Percentiles rank a stretch among this genome's conserved stretches.
phyloP scores from a whole-genome alignment of 2,329 filamentous ascomycete genomes.

The Aspergillus unguis region DNA sequence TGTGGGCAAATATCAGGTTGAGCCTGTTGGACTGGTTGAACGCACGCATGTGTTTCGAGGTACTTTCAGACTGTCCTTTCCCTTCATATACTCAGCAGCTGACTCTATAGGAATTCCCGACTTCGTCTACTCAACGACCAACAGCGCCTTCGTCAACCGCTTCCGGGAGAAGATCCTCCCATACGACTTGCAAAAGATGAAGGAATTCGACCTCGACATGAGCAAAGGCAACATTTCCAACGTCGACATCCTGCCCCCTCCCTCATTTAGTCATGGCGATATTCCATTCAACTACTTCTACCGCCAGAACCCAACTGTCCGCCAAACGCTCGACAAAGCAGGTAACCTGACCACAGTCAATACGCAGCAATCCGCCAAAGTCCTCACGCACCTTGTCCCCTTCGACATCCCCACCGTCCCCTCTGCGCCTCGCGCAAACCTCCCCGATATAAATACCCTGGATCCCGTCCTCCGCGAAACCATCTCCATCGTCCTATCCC shows the following conservation, averaged over 20 bases:
- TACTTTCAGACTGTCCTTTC: conserved; percentile 19
- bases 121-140: conserved; percentile 73
- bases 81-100: neutral
- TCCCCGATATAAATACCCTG: conserved; percentile 48
- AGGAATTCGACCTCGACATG: conserved; percentile 65
- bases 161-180: conserved; percentile 69
- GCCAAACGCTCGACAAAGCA: conserved; percentile 56
- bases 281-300: conserved; percentile 71
- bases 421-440: conserved; percentile 55
- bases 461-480: conserved; percentile 61
- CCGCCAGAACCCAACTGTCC: conserved; percentile 78
- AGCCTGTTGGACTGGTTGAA: conserved; percentile 68
- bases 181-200: conserved; percentile 59
- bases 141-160: conserved; percentile 66
- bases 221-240: conserved; percentile 57
- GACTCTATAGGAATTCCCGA: conserved; percentile 64
- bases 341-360: conserved; percentile 59
- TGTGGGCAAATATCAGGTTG: conserved; percentile 60
- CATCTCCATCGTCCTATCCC: conserved; percentile 60
- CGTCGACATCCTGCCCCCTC: conserved; percentile 73
- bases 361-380: conserved; percentile 57
- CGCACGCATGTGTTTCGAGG: conserved; percentile 84
- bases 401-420: conserved; percentile 64
- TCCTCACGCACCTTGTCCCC: conserved; percentile 56
- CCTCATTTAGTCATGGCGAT: conserved; percentile 69